Evolutionary conservation across 2,329 filamentous ascomycete species (phyloP), one percentile per base, ranked within the genome.

Genomic region (Pseudogymnoascus sp.): DNA sequence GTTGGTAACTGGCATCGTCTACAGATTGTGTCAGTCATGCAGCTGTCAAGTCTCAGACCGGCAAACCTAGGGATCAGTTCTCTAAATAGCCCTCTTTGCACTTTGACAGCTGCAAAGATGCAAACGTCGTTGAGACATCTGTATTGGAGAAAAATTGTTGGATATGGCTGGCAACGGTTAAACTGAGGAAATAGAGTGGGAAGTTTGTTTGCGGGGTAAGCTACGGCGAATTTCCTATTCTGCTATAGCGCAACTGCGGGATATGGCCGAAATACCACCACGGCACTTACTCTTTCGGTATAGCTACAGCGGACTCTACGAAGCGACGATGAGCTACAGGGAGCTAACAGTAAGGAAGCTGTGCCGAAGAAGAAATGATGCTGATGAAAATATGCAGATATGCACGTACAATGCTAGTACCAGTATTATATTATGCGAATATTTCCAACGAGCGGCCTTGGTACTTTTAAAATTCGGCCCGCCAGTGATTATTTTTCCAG

Each of bases 281-380:
- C 47, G 47, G 47, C 47, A 53, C 47, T 53, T 53, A 12, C 47
- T 33, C 25, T 53, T 53, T 53, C 9, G 47, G 47, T 53, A 33
- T 53, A 53, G 47, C 28, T 18, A 33, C n/a, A 18, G 18, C 18
- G 2, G 18, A 18, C 18, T 18, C 18, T 18, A 18, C 18, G 2
- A 18, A 18, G 72, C 0, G 77, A 75, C 69, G 0, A 80, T 80
- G 25, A 18, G 47, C 47, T 12, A 30, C 43, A 30, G n/a, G n/a
- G 22, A 43, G 18, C 39, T 43, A 14, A 11, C 9, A 33, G 30
- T 33, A 33, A 8, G 30, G 22, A 25, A 25, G 22, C 22, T 25
- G 4, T 25, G 22, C 1, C 2, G 18, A 41, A 22, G 18, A 41
- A 41, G 38, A 22, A 41, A 43, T 53, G 8, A 53, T 33, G 47